phyloP scores from a whole-genome alignment of 1,139 yeast genomes.

The Tardiomyces depauwii region DNA sequence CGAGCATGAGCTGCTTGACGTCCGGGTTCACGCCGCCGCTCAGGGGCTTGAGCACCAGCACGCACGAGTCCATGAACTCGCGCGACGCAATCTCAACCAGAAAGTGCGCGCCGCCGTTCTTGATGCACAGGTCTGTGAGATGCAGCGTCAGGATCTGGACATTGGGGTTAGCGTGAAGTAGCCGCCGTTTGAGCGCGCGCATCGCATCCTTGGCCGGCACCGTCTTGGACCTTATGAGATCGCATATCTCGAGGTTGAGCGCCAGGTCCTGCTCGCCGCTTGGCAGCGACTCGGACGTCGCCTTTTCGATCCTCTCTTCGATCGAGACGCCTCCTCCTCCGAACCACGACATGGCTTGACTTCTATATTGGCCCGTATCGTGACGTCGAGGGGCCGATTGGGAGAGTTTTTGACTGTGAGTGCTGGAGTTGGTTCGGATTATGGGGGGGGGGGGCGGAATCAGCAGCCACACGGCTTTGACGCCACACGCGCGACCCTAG shows the following conservation, averaged over 20 bases:
- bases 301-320: conserved; percentile 58
- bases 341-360: neutral
- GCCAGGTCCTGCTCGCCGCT: conserved; percentile 82
- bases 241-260: conserved; percentile 78
- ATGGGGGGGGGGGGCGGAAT: no score
- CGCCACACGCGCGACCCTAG: no score
- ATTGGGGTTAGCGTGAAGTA: conserved; percentile 61
- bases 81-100: conserved; percentile 68
- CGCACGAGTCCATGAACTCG: conserved; percentile 67
- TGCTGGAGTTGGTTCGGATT: no score
- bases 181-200: conserved; percentile 67
- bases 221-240: conserved; percentile 71
- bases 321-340: conserved; percentile 18
- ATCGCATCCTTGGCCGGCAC: conserved; percentile 78
- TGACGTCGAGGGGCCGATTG: neutral
- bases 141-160: conserved; percentile 64
- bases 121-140: conserved; percentile 75
- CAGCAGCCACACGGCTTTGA: no score
- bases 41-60: conserved; percentile 23
- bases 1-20: conserved; percentile 51
- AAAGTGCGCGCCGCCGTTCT: conserved; percentile 87
- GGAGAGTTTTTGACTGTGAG: no score
- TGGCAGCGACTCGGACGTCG: conserved; percentile 85
- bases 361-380: neutral
- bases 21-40: conserved; percentile 31